phyloP scores from a whole-genome alignment of 2,329 filamentous ascomycete genomes.

The Monilinia laxa region DNA sequence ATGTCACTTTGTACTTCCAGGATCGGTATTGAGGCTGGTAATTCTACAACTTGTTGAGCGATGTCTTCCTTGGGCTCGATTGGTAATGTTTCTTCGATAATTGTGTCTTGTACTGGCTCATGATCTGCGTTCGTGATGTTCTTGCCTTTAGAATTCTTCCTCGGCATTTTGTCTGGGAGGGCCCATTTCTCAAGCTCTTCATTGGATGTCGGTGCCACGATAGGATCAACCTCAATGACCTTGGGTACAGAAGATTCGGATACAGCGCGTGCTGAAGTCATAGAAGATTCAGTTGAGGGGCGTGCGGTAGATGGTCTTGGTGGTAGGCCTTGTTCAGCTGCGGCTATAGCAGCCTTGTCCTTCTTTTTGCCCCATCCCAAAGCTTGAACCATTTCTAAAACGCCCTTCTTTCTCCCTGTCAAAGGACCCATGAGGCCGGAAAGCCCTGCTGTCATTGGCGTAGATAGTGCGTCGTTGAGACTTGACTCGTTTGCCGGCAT shows the following conservation, averaged over 20 bases:
- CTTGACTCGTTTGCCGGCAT: slow-evolving; percentile 3
- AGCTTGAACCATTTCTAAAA: slow-evolving; percentile 23
- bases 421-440: slow-evolving; percentile 8
- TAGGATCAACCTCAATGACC: slow-evolving; percentile 4
- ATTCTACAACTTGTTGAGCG: neutral
- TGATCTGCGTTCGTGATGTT: slow-evolving; percentile 2
- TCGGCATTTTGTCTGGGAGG: slow-evolving; percentile 42
- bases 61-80: slow-evolving; percentile 3
- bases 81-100: slow-evolving; percentile 4
- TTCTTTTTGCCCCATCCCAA: slow-evolving; percentile 23
- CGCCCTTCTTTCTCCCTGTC: slow-evolving; percentile 19
- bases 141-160: slow-evolving; percentile 43
- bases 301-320: slow-evolving; percentile 20
- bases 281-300: slow-evolving; percentile 1
- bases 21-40: neutral
- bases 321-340: slow-evolving; percentile 11
- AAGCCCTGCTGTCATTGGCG: slow-evolving; percentile 19
- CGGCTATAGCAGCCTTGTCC: slow-evolving; percentile 11
- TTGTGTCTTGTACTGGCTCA: neutral
- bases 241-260: slow-evolving; percentile 1
- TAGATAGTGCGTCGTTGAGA: neutral
- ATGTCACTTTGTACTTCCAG: neutral
- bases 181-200: slow-evolving; percentile 15
- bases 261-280: neutral
- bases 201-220: neutral